These are phyloP conservation scores for Wickerhamiella parazyma DNA, from an alignment of 805 yeast species.

Conservation along the genomic window DNA sequence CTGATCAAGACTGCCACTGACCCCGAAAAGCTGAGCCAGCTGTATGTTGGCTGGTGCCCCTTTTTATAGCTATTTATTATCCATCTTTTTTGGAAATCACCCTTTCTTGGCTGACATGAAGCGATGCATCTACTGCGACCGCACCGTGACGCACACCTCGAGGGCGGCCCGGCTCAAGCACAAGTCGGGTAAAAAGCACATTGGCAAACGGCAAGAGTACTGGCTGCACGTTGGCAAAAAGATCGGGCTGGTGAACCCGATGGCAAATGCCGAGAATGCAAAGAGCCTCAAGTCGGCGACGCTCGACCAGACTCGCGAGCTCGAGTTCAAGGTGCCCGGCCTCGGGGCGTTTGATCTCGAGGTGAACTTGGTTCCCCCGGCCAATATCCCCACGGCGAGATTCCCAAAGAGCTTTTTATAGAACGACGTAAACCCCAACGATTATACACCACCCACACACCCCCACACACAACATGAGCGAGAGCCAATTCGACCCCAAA, in stretches of 20 bases:
- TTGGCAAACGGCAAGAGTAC: constrained; percentile 13
- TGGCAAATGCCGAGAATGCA: not conserved
- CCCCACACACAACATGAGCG: too few species aligned
- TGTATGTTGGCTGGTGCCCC: constrained; percentile 93
- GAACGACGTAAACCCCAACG: too few species aligned
- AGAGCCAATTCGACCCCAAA: constrained; percentile 15
- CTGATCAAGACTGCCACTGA: constrained; percentile 73
- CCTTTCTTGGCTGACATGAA: not conserved
- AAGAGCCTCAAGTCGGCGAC: not conserved
- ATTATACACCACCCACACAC: not conserved
- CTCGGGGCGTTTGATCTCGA: constrained; percentile 10
- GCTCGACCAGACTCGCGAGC: constrained; percentile 13
- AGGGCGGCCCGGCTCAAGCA: constrained; percentile 15
- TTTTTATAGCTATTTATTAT: constrained; percentile 32
- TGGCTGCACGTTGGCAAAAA: constrained; percentile 15
- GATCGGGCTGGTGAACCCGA: constrained; percentile 7
- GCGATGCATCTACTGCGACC: constrained; percentile 17
- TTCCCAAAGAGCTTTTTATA: constrained; percentile 3
- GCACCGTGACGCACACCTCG: constrained; percentile 17
- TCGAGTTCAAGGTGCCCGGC: constrained; percentile 15
- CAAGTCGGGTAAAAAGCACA: constrained; percentile 16
- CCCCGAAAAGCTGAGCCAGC: constrained; percentile 52
- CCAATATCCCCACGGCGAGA: constrained; percentile 6
- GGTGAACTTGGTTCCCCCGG: constrained; percentile 13
- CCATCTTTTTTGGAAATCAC: not conserved